Evolutionary conservation across 2,329 filamentous ascomycete species (phyloP).

Genomic region (Myotisia sp.): DNA sequence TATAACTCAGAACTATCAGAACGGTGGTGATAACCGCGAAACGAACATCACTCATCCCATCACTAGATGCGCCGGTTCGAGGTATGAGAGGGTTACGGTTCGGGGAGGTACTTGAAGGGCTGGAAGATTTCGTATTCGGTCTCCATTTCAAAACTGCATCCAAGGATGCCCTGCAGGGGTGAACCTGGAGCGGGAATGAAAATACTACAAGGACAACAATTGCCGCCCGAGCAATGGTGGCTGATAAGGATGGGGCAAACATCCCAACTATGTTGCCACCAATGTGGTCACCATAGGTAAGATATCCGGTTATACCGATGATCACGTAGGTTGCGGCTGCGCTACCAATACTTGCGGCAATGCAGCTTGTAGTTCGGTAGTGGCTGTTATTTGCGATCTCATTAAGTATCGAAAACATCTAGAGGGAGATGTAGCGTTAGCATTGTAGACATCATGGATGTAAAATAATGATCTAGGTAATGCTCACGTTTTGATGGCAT

Average conservation of each 20-base stretch:
- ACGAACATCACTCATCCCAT: slow-evolving; percentile 65
- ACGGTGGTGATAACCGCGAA: slow-evolving; percentile 80
- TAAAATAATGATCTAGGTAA: background rate
- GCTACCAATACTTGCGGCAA: slow-evolving; percentile 70
- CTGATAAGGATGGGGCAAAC: slow-evolving; percentile 65
- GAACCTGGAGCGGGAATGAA: slow-evolving; percentile 86
- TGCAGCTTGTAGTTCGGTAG: slow-evolving; percentile 60
- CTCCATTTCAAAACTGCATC: slow-evolving; percentile 93
- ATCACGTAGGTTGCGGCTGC: slow-evolving; percentile 79
- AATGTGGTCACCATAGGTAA: slow-evolving; percentile 85
- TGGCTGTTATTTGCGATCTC: slow-evolving; percentile 80
- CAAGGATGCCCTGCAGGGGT: slow-evolving; percentile 87
- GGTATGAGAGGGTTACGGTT: slow-evolving; percentile 30
- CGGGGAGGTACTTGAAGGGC: slow-evolving; percentile 30
- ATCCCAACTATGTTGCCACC: slow-evolving; percentile 87
- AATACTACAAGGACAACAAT: slow-evolving; percentile 96
- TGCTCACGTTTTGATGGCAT: slow-evolving; percentile 86
- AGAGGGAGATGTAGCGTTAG: slow-evolving; percentile 1
- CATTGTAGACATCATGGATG: background rate
- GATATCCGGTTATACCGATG: slow-evolving; percentile 86
- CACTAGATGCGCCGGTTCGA: slow-evolving; percentile 10
- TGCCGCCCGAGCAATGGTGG: slow-evolving; percentile 84
- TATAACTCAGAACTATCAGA: slow-evolving; percentile 73
- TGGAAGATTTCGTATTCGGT: slow-evolving; percentile 33
- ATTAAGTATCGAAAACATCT: slow-evolving; percentile 99